Percentiles rank a stretch among this genome's conserved stretches.
Evolutionary conservation across 1,284 basidiomycete species (phyloP).

Genomic region (Microbotryum lychnidis-dioicae): DNA sequence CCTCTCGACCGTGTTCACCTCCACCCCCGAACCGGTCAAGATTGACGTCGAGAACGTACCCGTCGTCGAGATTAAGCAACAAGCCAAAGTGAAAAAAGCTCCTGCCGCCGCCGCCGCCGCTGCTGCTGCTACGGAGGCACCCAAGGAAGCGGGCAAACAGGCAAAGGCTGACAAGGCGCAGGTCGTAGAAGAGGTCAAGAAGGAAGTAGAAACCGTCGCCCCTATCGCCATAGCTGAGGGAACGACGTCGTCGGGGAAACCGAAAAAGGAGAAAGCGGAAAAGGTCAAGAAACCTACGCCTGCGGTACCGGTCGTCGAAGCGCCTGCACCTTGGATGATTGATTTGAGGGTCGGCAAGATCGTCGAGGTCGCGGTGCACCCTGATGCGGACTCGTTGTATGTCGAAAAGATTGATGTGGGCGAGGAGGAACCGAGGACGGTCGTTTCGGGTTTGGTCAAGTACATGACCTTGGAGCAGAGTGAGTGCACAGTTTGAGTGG

Average conservation of each 20-base stretch:
- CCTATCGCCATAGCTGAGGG: conserved; percentile 6
- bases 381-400: conserved; percentile 49
- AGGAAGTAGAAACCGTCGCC: background rate
- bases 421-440: conserved; percentile 81
- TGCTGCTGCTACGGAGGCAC: conserved; percentile 33
- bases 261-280: conserved; percentile 44
- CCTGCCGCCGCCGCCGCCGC: conserved; percentile 38
- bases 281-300: conserved; percentile 36
- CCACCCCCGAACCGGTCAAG: conserved; percentile 50
- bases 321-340: conserved; percentile 73
- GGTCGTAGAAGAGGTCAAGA: conserved; percentile 4
- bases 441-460: conserved; percentile 88
- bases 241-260: conserved; percentile 37
- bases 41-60: conserved; percentile 75
- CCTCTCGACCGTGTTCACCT: conserved; percentile 46
- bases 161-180: conserved; percentile 41
- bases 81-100: conserved; percentile 58
- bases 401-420: conserved; percentile 84
- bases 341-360: conserved; percentile 77
- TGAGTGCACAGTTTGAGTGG: background rate
- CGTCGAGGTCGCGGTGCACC: conserved; percentile 81
- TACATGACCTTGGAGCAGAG: conserved; percentile 82
- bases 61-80: conserved; percentile 55
- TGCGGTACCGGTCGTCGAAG: conserved; percentile 25
- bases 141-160: conserved; percentile 42